A percentile compares a stretch with the other conserved stretches of the same genome.
phyloP scores from a whole-genome alignment of 208 protist species.

The Naegleria gruberi region DNA sequence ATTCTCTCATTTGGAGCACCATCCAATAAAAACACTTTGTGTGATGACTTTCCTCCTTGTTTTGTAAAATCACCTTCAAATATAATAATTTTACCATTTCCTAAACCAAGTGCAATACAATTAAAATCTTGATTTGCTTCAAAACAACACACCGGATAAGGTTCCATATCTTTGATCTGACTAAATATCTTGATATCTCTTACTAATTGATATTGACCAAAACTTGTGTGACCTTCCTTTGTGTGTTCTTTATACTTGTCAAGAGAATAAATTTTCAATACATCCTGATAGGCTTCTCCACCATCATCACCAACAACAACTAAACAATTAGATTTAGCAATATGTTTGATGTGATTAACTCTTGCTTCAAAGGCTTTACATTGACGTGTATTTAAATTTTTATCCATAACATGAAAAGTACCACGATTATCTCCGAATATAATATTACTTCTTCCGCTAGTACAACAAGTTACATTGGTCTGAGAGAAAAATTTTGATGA shows the following conservation, averaged over 20 bases:
- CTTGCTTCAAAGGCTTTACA: not conserved
- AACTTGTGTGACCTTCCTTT: not conserved
- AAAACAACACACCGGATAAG: constrained; percentile 58
- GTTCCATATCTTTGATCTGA: not conserved
- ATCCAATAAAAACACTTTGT: not conserved
- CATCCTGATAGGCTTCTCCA: not conserved
- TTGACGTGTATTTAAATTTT: not conserved
- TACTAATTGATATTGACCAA: not conserved
- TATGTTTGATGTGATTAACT: not conserved
- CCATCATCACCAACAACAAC: constrained; percentile 11
- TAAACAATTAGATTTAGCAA: not conserved
- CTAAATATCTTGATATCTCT: not conserved
- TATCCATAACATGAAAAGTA: not conserved
- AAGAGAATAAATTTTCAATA: not conserved
- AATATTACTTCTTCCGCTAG: not conserved
- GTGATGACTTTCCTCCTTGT: constrained; percentile 14
- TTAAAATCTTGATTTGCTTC: constrained; percentile 67
- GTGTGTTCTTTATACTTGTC: not conserved
- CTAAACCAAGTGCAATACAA: constrained; percentile 65
- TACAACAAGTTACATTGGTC: not conserved
- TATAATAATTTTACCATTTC: constrained; percentile 65
- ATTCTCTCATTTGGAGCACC: constrained; percentile 1
- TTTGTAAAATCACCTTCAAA: constrained; percentile 29
- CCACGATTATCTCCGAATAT: constrained; percentile 14
- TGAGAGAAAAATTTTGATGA: not conserved